Conservation (phyloP, 164 flowering plant genomes). For the Protea cynaroides region DNA sequence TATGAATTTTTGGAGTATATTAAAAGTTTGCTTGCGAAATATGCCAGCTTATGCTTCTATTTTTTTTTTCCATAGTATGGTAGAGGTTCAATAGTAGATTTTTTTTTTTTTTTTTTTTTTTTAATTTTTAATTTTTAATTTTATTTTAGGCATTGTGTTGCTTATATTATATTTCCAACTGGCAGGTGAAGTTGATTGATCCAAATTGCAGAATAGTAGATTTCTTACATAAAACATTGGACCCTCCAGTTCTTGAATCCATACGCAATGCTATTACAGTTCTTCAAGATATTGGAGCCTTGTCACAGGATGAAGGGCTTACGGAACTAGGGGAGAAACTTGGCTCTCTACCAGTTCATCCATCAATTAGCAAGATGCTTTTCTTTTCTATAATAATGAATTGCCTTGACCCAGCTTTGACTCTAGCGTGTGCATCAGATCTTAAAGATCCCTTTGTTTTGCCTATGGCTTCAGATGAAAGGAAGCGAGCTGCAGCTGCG, state of each 20-base stretch:
- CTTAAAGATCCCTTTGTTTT: conserved; percentile 71
- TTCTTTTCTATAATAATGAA: conserved; percentile 76
- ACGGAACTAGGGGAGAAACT: conserved; percentile 82
- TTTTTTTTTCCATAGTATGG: no score
- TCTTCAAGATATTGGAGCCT: conserved; percentile 92
- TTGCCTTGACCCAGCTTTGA: conserved; percentile 94
- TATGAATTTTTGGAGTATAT: background rate
- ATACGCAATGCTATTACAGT: conserved; percentile 65
- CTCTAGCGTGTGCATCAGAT: conserved; percentile 87
- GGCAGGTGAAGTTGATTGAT: conserved; percentile 81
- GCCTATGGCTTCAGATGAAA: conserved; percentile 64
- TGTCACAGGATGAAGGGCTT: conserved; percentile 60
- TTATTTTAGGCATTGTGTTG: background rate
- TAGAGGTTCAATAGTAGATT: no score
- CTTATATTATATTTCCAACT: conserved; percentile 5
- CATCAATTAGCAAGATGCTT: conserved; percentile 89
- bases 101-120: no score
- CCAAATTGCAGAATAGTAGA: conserved; percentile 61
- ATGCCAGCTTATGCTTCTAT: no score
- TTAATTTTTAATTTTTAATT: no score
- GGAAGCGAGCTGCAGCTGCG: conserved; percentile 60
- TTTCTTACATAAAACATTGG: conserved; percentile 69
- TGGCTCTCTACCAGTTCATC: conserved; percentile 87
- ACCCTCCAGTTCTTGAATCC: conserved; percentile 79
- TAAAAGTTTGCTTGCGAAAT: no score